Percentiles rank a stretch among this genome's conserved stretches.
phyloP scores from a whole-genome alignment of 2,329 filamentous ascomycete species.

The Alternaria sp. region DNA sequence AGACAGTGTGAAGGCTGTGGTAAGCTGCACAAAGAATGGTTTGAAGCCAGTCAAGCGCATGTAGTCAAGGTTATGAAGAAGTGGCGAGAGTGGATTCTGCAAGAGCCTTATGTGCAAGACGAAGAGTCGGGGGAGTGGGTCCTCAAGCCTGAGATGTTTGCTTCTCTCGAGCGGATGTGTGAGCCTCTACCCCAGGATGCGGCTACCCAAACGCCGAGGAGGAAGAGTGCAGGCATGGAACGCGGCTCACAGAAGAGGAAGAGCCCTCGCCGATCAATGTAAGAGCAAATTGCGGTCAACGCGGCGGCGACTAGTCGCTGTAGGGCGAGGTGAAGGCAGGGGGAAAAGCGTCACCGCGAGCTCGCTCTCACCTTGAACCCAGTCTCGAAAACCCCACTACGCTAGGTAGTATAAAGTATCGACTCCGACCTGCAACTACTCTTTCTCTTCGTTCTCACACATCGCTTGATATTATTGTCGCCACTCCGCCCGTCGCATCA shows the following conservation, averaged over 20 bases:
- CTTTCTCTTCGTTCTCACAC: neutral
- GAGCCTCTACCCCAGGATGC: neutral
- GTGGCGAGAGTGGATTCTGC: conserved; percentile 1
- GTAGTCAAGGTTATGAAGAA: neutral
- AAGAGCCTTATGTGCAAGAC: neutral
- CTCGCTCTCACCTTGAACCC: neutral
- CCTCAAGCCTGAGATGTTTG: neutral
- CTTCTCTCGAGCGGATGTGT: neutral
- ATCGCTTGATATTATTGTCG: neutral
- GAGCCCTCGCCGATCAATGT: neutral
- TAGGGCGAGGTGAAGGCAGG: neutral
- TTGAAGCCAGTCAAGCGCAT: conserved; percentile 64
- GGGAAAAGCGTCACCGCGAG: neutral
- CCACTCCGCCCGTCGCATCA: neutral
- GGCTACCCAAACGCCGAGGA: neutral
- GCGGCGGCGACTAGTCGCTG: neutral
- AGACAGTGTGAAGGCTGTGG: conserved; percentile 74
- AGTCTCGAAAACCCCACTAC: too few relatives aligned
- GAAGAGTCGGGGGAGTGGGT: neutral
- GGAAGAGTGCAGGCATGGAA: neutral
- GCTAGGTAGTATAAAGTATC: too few relatives aligned
- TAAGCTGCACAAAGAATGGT: conserved; percentile 86
- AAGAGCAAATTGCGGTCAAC: neutral
- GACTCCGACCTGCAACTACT: too few relatives aligned
- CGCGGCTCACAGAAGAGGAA: neutral